Evolutionary conservation across 2,329 filamentous ascomycete genomes (phyloP).

Genomic region (Xylariaceae sp.): DNA sequence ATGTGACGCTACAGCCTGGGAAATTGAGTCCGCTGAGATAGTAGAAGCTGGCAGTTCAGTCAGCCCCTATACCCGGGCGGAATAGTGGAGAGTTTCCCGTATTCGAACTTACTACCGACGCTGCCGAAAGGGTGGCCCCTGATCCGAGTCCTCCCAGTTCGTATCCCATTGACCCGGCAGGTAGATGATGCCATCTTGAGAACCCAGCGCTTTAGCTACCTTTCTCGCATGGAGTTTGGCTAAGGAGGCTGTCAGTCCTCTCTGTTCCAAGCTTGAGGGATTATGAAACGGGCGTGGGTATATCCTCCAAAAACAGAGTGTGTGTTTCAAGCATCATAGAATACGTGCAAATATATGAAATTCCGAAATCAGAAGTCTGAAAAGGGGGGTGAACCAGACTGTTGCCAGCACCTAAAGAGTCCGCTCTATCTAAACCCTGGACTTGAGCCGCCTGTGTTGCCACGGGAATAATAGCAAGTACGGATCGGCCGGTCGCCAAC

Average conservation of each 20-base stretch:
- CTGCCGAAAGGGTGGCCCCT: slow-evolving; percentile 53
- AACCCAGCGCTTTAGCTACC: slow-evolving; percentile 49
- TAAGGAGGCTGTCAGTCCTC: slow-evolving; percentile 27
- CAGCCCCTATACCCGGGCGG: neutral
- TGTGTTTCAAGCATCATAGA: neutral
- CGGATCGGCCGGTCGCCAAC: neutral
- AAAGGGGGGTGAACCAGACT: neutral
- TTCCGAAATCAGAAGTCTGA: neutral
- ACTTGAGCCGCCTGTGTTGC: neutral
- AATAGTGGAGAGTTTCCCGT: neutral
- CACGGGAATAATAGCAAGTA: neutral
- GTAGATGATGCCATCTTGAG: slow-evolving; percentile 50
- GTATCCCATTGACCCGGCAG: slow-evolving; percentile 49
- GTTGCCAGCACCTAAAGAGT: neutral
- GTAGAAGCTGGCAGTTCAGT: slow-evolving; percentile 46
- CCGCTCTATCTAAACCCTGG: neutral
- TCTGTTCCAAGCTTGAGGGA: neutral
- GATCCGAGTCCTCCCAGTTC: slow-evolving; percentile 57
- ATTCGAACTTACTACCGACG: slow-evolving; percentile 49
- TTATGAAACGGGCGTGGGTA: neutral
- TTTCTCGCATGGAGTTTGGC: slow-evolving; percentile 56
- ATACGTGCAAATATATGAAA: neutral
- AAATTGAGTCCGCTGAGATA: slow-evolving; percentile 55
- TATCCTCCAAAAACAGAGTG: neutral
- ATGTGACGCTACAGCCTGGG: slow-evolving; percentile 52